Base-by-base conservation (phyloP, 768 basidiomycete genomes). In the Rhizopogon roseolus region DNA sequence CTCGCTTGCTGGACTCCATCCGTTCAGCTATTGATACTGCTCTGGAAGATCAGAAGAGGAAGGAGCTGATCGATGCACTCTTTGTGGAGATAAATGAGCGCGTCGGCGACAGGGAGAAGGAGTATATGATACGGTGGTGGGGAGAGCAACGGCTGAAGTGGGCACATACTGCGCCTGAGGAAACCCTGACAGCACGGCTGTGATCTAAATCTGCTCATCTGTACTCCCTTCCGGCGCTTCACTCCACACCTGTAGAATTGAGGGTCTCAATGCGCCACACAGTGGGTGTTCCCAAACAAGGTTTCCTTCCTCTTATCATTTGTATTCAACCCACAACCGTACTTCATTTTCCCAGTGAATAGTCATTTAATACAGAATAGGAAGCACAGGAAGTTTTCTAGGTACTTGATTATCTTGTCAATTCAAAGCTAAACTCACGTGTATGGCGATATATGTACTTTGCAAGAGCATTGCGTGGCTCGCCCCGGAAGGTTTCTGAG, bases 121-220 rank as follows among this genome's bases (percentile, higher is more conserved):
- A 81, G 63, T 75, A 75, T 56, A 81, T 70, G 40, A 77, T 91
- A 68, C 71, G 68, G 42, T 92, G 90, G 90, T 92, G 90, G 90
- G 77, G 82, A 63, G 74, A 78, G 52, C 70, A 80, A 43, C 55
- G 58, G 3, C 36, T 27, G 13, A 60, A 64, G 32, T 70, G 68
- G 69, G 56, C 27, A 25, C 54, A 38, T 41, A 27, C 49, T 37
- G 13, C 7, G 25, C 49, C n/a, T 32, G 44, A 34, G 13, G 8
- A 14, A 13, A 5, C 19, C 14, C 32, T 22, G 19, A 34, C 32
- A 9, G 17, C 45, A 34, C 45, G 46, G n/a, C 19, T n/a, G 22
- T 48, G 27, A 45, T 27, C 25, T 34, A 6, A 16, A 42, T n/a
- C n/a, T 32, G 11, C 2, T 34, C 29, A 17, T 7, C 14, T 34